Conservation (phyloP, 2,329 filamentous ascomycete species). For the Epichloe hybrida region DNA sequence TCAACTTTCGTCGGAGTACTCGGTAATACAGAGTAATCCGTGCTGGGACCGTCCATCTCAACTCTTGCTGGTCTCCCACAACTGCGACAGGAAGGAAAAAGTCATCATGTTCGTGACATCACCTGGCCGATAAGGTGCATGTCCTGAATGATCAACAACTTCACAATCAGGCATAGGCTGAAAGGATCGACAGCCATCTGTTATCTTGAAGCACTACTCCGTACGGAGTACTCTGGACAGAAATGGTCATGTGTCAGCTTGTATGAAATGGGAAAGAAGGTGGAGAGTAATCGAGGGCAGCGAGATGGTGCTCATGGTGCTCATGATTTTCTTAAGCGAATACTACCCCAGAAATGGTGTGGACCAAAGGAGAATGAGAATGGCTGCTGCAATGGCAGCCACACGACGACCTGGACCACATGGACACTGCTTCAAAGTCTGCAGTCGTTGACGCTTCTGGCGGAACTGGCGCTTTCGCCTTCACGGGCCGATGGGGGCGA, state of each 20-base stretch:
- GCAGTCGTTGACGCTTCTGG: neutral
- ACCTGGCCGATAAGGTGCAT: too few species aligned
- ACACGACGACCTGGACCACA: neutral
- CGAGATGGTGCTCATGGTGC: neutral
- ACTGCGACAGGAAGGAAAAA: neutral
- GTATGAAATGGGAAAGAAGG: neutral
- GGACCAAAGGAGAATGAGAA: neutral
- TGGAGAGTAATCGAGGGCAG: neutral
- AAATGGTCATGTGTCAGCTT: neutral
- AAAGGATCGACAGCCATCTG: too few species aligned
- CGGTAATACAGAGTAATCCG: too few species aligned
- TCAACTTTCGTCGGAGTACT: too few species aligned
- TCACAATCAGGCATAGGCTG: too few species aligned
- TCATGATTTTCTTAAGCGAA: constrained; percentile 1
- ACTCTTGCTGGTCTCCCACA: too few species aligned
- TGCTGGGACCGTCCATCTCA: too few species aligned
- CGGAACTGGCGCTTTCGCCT: neutral
- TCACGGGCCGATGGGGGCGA: neutral
- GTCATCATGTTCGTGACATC: too few species aligned
- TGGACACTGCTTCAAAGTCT: neutral
- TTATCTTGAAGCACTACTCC: too few species aligned
- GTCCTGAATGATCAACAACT: too few species aligned
- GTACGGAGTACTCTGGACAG: neutral
- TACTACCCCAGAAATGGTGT: neutral
- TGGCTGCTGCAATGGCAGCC: neutral